Evolutionary conservation across 2,329 filamentous ascomycete genomes (phyloP).

Genomic region (Trichoderma endophyticum): DNA sequence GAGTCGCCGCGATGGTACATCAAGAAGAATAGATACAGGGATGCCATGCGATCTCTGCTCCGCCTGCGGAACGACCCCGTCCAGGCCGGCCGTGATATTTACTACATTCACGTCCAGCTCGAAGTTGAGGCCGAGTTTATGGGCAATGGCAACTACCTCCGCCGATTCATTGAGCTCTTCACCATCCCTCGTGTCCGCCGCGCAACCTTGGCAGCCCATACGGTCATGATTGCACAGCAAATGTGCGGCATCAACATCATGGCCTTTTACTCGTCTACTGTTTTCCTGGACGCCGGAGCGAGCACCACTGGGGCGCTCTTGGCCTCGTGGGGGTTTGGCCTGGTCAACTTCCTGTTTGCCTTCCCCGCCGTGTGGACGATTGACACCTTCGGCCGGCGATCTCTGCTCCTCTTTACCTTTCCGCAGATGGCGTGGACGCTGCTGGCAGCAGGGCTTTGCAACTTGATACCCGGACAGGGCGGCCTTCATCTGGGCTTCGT

Average conservation of each 20-base stretch:
- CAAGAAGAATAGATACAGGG: constrained; percentile 60
- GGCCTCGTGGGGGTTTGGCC: constrained; percentile 56
- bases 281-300: constrained; percentile 58
- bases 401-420: constrained; percentile 44
- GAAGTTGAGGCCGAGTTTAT: constrained; percentile 54
- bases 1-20: constrained; percentile 65
- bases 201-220: constrained; percentile 72
- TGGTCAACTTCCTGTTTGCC: constrained; percentile 57
- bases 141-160: constrained; percentile 53
- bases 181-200: constrained; percentile 66
- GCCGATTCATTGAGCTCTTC: constrained; percentile 63
- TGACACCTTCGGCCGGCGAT: constrained; percentile 54
- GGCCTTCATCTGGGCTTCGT: constrained; percentile 43
- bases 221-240: constrained; percentile 77
- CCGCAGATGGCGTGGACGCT: constrained; percentile 43
- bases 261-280: constrained; percentile 69
- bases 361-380: constrained; percentile 59
- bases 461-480: constrained; percentile 43
- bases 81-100: constrained; percentile 59
- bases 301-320: constrained; percentile 54
- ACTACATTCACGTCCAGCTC: constrained; percentile 63
- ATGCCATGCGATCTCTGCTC: constrained; percentile 57
- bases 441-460: constrained; percentile 46
- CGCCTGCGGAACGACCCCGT: constrained; percentile 52
- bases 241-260: constrained; percentile 72